phyloP scores from a whole-genome alignment of 805 yeast species.

The Cyberlindnera lachancei region DNA sequence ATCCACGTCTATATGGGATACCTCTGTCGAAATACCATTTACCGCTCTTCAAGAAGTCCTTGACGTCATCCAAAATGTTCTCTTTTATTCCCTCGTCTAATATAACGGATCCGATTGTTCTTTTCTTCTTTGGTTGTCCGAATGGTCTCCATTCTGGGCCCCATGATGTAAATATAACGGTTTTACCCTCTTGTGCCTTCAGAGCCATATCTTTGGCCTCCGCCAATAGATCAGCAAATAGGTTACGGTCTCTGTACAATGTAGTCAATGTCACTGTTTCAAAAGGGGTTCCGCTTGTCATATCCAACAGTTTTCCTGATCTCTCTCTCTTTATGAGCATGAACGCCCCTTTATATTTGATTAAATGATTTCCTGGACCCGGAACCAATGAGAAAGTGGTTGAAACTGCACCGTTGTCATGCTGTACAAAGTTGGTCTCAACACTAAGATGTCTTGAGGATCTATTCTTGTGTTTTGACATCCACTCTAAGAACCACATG shows the following conservation, averaged over 20 bases:
- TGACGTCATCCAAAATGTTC: constrained; percentile 58
- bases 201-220: constrained; percentile 86
- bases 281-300: constrained; percentile 88
- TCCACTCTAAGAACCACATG: constrained; percentile 94
- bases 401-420: constrained; percentile 84
- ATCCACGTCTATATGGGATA: constrained; percentile 96
- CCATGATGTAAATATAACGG: constrained; percentile 89
- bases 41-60: constrained; percentile 72
- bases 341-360: constrained; percentile 78
- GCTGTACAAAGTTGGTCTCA: constrained; percentile 79
- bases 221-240: constrained; percentile 61
- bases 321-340: constrained; percentile 87
- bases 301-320: constrained; percentile 79
- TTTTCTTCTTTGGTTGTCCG: constrained; percentile 88
- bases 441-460: constrained; percentile 82
- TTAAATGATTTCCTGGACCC: constrained; percentile 93
- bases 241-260: constrained; percentile 65
- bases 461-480: constrained; percentile 74
- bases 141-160: constrained; percentile 99
- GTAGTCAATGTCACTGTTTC: constrained; percentile 96
- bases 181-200: constrained; percentile 81
- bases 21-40: constrained; percentile 94
- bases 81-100: constrained; percentile 72
- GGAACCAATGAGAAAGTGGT: constrained; percentile 91
- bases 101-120: constrained; percentile 79